Conservation (phyloP, 495 filamentous ascomycete species). For the Polyplosphaeria fusca region DNA sequence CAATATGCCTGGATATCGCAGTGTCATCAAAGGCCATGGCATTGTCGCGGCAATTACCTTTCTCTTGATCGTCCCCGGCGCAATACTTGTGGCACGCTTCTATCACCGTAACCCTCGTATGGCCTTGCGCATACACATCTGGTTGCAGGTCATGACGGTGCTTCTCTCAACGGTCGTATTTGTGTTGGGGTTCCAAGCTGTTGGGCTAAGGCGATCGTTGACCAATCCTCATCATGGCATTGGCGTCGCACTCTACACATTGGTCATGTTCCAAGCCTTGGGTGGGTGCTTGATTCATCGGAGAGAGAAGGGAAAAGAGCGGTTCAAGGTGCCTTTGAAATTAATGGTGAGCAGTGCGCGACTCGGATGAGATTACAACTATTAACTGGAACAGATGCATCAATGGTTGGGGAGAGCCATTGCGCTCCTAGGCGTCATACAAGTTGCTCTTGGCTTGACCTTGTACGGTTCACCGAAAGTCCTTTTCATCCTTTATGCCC, state of each 20-base stretch:
- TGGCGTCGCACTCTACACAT: slow-evolving; percentile 81
- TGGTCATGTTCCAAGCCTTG: slow-evolving; percentile 75
- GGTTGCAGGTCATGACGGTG: slow-evolving; percentile 79
- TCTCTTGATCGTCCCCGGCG: slow-evolving; percentile 73
- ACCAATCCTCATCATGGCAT: slow-evolving; percentile 92
- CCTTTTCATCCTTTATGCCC: slow-evolving; percentile 78
- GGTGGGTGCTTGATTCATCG: slow-evolving; percentile 70
- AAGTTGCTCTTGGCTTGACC: slow-evolving; percentile 85
- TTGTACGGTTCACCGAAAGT: slow-evolving; percentile 85
- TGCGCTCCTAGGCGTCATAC: slow-evolving; percentile 75
- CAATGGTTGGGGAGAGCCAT: slow-evolving; percentile 79
- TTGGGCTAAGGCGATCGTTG: slow-evolving; percentile 70
- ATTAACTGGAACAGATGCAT: slow-evolving; percentile 56
- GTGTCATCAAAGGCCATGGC: slow-evolving; percentile 76
- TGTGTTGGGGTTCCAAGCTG: slow-evolving; percentile 72
- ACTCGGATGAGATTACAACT: not conserved
- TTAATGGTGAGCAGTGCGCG: slow-evolving; percentile 56
- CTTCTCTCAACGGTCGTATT: slow-evolving; percentile 69
- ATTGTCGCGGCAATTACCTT: slow-evolving; percentile 85
- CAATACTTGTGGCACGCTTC: slow-evolving; percentile 77
- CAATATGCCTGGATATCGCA: slow-evolving; percentile 70
- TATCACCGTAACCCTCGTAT: slow-evolving; percentile 59
- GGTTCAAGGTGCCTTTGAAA: slow-evolving; percentile 59
- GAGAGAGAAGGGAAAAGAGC: slow-evolving; percentile 58
- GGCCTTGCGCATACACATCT: slow-evolving; percentile 77